These are phyloP conservation scores for Toxicodendron radicans DNA, from an alignment of 345 rosid species.

Conservation along the genomic window DNA sequence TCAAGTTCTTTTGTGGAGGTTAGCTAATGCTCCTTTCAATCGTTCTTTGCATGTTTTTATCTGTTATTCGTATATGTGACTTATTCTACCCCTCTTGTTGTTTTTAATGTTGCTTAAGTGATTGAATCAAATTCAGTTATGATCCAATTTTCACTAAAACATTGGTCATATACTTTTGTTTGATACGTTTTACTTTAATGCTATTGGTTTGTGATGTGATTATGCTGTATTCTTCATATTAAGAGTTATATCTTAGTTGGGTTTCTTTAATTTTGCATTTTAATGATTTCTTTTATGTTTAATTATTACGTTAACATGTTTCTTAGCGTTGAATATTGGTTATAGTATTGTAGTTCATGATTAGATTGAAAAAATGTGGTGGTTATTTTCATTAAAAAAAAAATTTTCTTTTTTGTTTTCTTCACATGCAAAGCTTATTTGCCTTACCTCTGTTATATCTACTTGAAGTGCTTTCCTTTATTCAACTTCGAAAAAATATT, in stretches of 20 bases:
- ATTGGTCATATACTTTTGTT: constrained; percentile 10
- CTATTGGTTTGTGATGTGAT: constrained; percentile 15
- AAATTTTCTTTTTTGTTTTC: neutral
- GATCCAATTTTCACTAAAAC: constrained; percentile 18
- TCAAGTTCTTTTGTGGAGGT: constrained; percentile 43
- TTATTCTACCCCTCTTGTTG: constrained; percentile 16
- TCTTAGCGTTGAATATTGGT: neutral
- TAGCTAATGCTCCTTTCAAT: constrained; percentile 19
- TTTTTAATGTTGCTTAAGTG: neutral
- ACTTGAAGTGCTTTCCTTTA: neutral
- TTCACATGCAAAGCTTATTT: neutral
- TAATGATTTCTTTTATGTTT: constrained; percentile 1
- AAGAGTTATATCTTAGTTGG: constrained; percentile 3
- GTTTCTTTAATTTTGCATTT: constrained; percentile 16
- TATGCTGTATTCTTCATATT: neutral
- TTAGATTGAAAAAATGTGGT: neutral
- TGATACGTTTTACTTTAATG: constrained; percentile 19
- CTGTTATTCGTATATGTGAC: neutral
- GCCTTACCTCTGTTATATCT: neutral
- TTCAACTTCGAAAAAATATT: neutral
- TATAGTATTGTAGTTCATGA: neutral
- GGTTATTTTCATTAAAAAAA: neutral
- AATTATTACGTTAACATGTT: constrained; percentile 3
- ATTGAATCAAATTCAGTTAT: constrained; percentile 9
- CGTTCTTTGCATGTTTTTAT: constrained; percentile 19